Conservation (phyloP, 2,329 filamentous ascomycete genomes). For the Calonectria fujianensis region DNA sequence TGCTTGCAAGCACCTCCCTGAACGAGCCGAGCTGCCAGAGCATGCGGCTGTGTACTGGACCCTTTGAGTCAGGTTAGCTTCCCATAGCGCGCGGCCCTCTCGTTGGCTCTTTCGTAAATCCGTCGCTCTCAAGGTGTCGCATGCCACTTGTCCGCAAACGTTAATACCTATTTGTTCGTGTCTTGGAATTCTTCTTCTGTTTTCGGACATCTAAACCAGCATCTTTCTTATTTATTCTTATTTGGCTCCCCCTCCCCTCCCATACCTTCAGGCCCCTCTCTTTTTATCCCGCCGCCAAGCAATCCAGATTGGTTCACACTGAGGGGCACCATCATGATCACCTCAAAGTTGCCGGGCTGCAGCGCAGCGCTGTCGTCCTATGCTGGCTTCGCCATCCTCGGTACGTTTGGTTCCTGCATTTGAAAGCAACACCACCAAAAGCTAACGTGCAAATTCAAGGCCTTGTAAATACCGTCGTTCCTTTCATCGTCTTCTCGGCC, state of each 20-base stretch:
- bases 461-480: slow-evolving; percentile 56
- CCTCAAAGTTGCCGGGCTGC: slow-evolving; percentile 29
- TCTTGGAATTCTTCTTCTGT: background rate
- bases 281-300: background rate
- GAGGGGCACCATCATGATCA: slow-evolving; percentile 28
- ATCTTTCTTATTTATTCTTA: background rate
- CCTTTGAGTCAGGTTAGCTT: slow-evolving; percentile 9
- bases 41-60: slow-evolving; percentile 14
- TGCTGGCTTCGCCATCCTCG: slow-evolving; percentile 53
- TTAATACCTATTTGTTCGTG: slow-evolving; percentile 22
- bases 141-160: slow-evolving; percentile 18
- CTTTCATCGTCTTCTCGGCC: slow-evolving; percentile 57
- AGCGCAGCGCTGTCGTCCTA: slow-evolving; percentile 48
- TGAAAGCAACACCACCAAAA: background rate
- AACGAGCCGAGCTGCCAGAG: background rate
- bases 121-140: slow-evolving; percentile 3
- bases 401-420: slow-evolving; percentile 36
- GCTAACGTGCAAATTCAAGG: slow-evolving; percentile 48
- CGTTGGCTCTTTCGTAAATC: slow-evolving; percentile 22
- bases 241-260: background rate
- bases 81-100: slow-evolving; percentile 9
- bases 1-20: background rate
- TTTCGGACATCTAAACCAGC: background rate
- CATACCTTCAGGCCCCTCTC: background rate
- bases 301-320: background rate